Conservation (phyloP, 805 yeast genomes). For the Wickerhamiella domercqiae region DNA sequence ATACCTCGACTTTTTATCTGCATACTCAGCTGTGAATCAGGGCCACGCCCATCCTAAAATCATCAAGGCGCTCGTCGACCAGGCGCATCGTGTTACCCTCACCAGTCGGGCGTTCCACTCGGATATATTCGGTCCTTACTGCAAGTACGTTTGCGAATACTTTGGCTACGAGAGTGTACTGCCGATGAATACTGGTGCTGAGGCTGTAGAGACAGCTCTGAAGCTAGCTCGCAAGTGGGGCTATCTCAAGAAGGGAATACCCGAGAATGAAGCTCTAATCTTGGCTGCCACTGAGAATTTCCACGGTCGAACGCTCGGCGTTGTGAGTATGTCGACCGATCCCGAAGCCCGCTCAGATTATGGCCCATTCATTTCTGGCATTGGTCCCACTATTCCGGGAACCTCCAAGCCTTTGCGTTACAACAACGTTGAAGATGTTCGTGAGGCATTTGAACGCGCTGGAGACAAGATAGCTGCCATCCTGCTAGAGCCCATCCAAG, state of each 20-base stretch:
- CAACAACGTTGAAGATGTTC: conserved; percentile 51
- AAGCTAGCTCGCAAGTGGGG: conserved; percentile 98
- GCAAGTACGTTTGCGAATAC: conserved; percentile 75
- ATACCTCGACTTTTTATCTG: conserved; percentile 82
- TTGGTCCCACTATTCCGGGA: conserved; percentile 77
- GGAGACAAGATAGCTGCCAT: conserved; percentile 88
- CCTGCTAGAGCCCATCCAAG: conserved; percentile 89
- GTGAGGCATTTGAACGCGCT: conserved; percentile 28
- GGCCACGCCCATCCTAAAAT: conserved; percentile 97
- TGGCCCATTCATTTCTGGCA: conserved; percentile 77
- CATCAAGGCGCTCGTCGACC: conserved; percentile 68
- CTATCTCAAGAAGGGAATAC: conserved; percentile 70
- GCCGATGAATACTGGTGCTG: conserved; percentile 99
- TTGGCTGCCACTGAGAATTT: conserved; percentile 80
- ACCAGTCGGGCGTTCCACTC: conserved; percentile 88
- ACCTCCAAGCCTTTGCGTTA: conserved; percentile 65
- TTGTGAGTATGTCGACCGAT: conserved; percentile 91
- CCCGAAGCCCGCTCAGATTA: conserved; percentile 78
- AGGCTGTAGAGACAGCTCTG: conserved; percentile 91
- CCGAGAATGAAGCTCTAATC: conserved; percentile 70
- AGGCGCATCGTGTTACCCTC: conserved; percentile 69
- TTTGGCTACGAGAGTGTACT: conserved; percentile 84
- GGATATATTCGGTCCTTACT: conserved; percentile 72
- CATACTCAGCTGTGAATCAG: conserved; percentile 94
- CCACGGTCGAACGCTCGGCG: conserved; percentile 93